These are phyloP conservation scores for Chytridiales sp. DNA, from an alignment of 371 early-diverging fungal genomes.

Conservation along the genomic window DNA sequence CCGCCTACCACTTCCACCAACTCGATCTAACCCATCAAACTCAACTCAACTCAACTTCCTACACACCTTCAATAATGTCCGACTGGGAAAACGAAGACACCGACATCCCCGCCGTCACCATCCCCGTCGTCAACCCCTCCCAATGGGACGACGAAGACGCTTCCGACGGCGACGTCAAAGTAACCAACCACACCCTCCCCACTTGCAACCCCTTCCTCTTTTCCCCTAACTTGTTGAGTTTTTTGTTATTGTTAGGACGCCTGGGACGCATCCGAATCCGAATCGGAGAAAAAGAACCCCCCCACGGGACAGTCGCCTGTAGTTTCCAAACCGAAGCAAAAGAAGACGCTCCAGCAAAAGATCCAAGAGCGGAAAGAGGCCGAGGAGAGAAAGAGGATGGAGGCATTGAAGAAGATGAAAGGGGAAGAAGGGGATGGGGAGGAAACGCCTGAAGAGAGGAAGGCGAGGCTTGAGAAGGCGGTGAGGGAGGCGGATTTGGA, in stretches of 20 bases:
- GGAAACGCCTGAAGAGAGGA: slow-evolving; percentile 71
- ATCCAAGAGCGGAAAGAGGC: slow-evolving; percentile 75
- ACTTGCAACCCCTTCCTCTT: not conserved
- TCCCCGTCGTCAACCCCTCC: slow-evolving; percentile 17
- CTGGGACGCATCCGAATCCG: slow-evolving; percentile 73
- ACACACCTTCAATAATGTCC: not conserved
- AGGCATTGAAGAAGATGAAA: slow-evolving; percentile 52
- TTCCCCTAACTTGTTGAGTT: not conserved
- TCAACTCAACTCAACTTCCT: too few relatives aligned
- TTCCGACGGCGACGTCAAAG: slow-evolving; percentile 68
- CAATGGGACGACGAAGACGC: slow-evolving; percentile 85
- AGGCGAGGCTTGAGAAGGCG: slow-evolving; percentile 63
- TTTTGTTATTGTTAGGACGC: slow-evolving; percentile 51
- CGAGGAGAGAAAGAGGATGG: slow-evolving; percentile 64
- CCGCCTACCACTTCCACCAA: too few relatives aligned
- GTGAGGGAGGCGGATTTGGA: slow-evolving; percentile 80
- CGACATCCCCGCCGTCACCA: not conserved
- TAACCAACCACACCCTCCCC: slow-evolving; percentile 27
- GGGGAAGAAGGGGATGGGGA: slow-evolving; percentile 36
- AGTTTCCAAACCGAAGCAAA: slow-evolving; percentile 60
- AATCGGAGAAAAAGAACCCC: slow-evolving; percentile 56
- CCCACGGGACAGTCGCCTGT: slow-evolving; percentile 45
- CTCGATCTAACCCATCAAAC: too few relatives aligned
- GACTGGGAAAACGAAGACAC: slow-evolving; percentile 18
- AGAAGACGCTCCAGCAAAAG: slow-evolving; percentile 69